Base-by-base conservation (phyloP, 202 grass and related monocot genomes). In the Carex arenaria region DNA sequence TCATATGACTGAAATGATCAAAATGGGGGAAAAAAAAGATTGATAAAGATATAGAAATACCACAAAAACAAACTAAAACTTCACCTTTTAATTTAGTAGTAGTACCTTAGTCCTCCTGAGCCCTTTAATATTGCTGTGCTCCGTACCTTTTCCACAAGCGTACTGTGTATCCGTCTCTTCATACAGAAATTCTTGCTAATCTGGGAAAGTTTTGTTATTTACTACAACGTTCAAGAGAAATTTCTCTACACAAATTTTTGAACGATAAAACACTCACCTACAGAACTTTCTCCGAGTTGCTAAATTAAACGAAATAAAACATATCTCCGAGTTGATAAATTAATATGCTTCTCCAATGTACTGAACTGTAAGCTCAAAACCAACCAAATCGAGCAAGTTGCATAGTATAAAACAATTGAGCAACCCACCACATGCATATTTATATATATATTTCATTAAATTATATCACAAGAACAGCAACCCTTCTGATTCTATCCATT, bases 331-430 rank as follows among this genome's bases (percentile, higher is more conserved):
- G 18, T 20, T 68, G 15, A 15, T 20, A 4, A 45, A 70, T 4
- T 64, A 59, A 61, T 61, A 61, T 61, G 8, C 59, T 10, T 22
- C 22, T 61, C 59, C 59, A 23, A 61, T 61, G 12, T 22, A 61
- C 61, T 28, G 22, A 67, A 38, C 14, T 69, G 6, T 9, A 42
- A n/a, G 15, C 3, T 69, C 15, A 59, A 40, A 60, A 80, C 77
- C 77, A 64, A 80, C 42, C 40, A 82, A 52, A 82, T 67, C 43
- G 19, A 82, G 40, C 63, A 82, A 82, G 80, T 68, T 68, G 63
- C 5, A 49, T 2, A 55, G 12, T 52, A 68, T 67, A 42, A 81
- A 81, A 54, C 43, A 57, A 53, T 64, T 19, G 55, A 68, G 32
- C 20, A 82, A 82, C 23, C 13, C 49, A 52, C 62, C 63, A 68